phyloP scores from a whole-genome alignment of 306 rosid species.

The Potentilla sterilis region DNA sequence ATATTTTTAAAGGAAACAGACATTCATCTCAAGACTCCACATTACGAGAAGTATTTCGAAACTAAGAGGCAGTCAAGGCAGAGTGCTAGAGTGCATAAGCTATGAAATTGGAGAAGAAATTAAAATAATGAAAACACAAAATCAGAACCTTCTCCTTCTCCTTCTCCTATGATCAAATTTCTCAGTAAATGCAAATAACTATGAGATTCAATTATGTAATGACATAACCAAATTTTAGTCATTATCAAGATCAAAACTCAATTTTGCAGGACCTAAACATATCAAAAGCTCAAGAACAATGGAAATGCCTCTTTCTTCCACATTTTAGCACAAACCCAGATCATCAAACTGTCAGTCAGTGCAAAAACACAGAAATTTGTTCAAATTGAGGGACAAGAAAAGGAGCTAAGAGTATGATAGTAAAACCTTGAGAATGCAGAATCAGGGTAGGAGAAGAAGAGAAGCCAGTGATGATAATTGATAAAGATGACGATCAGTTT shows the following conservation, averaged over 20 bases:
- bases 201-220: neutral
- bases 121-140: neutral
- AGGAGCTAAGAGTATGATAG: neutral
- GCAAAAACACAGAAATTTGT: neutral
- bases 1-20: neutral
- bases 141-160: neutral
- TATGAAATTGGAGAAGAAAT: neutral
- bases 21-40: neutral
- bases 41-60: neutral
- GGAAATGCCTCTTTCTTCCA: neutral
- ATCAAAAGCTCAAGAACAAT: neutral
- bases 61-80: neutral
- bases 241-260: neutral
- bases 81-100: neutral
- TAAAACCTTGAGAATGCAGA: conserved; percentile 1
- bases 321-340: neutral
- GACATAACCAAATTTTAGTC: neutral
- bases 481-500: neutral
- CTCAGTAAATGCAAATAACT: neutral
- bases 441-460: neutral
- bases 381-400: neutral
- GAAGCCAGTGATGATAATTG: neutral
- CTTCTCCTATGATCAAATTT: neutral
- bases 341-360: neutral
- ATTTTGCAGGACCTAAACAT: neutral